These are phyloP conservation scores for Hortaea sp. DNA, from an alignment of 2,329 filamentous ascomycete species.

Conservation along the genomic window DNA sequence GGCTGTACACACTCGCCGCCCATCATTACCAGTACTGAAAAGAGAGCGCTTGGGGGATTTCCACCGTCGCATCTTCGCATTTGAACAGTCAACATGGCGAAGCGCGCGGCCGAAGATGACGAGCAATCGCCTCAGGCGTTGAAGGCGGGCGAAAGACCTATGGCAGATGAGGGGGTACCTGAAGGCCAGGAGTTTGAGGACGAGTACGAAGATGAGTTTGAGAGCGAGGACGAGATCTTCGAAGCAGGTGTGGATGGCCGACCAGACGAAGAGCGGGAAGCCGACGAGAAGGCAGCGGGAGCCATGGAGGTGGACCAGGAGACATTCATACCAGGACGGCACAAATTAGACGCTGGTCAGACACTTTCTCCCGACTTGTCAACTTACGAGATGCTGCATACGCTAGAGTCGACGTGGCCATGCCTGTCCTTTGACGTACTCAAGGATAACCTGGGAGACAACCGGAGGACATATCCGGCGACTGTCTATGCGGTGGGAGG, in stretches of 20 bases:
- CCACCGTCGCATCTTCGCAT: slow-evolving; percentile 1
- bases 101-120: slow-evolving; percentile 44
- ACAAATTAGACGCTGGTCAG: slow-evolving; percentile 83
- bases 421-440: slow-evolving; percentile 94
- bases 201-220: slow-evolving; percentile 86
- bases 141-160: slow-evolving; percentile 52
- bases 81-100: slow-evolving; percentile 42
- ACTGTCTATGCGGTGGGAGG: slow-evolving; percentile 92
- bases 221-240: slow-evolving; percentile 73
- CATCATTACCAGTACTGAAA: slow-evolving; percentile 1
- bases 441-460: slow-evolving; percentile 73
- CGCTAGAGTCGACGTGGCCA: slow-evolving; percentile 87
- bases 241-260: slow-evolving; percentile 90
- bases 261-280: slow-evolving; percentile 85
- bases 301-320: slow-evolving; percentile 90
- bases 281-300: slow-evolving; percentile 66
- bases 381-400: slow-evolving; percentile 98
- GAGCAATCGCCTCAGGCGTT: slow-evolving; percentile 41
- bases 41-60: slow-evolving; percentile 19
- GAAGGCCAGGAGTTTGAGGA: slow-evolving; percentile 74
- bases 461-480: slow-evolving; percentile 85
- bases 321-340: slow-evolving; percentile 91
- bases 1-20: too few relatives aligned
- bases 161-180: slow-evolving; percentile 38
- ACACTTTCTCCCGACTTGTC: slow-evolving; percentile 81